Base-by-base conservation (phyloP, 2,329 filamentous ascomycete species). In the Colletotrichum tofieldiae region DNA sequence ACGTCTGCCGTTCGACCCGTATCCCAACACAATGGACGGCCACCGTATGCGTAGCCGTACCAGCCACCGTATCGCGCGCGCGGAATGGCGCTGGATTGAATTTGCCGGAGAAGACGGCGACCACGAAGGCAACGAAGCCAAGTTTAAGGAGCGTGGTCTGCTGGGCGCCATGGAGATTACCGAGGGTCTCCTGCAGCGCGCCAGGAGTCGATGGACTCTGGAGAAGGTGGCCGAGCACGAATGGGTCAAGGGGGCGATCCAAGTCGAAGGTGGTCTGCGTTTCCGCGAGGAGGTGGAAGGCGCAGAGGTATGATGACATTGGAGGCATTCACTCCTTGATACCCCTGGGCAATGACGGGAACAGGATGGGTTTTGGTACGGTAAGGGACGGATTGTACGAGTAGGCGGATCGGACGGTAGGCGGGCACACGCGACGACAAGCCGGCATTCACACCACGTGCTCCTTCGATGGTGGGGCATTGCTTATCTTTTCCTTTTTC, bases 31-130 rank as follows among this genome's bases (percentile, higher is more conserved):
- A 77, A 93, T 91, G 59, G 94, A 95, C 77, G 90, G 90, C 35
- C 89, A 92, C 75, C 91, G 93, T 76, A 92, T 94, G 88, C 87
- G 93, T 77, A 95, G 93, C 76, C 88, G 94, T 67, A 96, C 94
- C 0, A 96, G 93, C 64, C 96, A 99, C 80, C 92, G 95, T n/a
- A 98, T 99, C 73, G 96, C 96, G 2, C 89, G 96, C 45, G 94
- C 95, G 62, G 96, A 99, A 79, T 99, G 96, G 96, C 91, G 93
- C 59, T 99, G 96, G 96, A 91, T 94, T 73, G 91, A 93, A 72
- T 98, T 93, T 79, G 94, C 92, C 1, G 92, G 95, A 69, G 91
- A 93, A 14, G 93, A 97, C 67, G 95, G 94, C 45, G 94, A 98
- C 66, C 96, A 97, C 87, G 94, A 98, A 60, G 87, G 87, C 3